Percentiles rank a stretch among this genome's conserved stretches.
Evolutionary conservation across 768 basidiomycete species (phyloP).

Genomic region (Clitopilus hobsonii): DNA sequence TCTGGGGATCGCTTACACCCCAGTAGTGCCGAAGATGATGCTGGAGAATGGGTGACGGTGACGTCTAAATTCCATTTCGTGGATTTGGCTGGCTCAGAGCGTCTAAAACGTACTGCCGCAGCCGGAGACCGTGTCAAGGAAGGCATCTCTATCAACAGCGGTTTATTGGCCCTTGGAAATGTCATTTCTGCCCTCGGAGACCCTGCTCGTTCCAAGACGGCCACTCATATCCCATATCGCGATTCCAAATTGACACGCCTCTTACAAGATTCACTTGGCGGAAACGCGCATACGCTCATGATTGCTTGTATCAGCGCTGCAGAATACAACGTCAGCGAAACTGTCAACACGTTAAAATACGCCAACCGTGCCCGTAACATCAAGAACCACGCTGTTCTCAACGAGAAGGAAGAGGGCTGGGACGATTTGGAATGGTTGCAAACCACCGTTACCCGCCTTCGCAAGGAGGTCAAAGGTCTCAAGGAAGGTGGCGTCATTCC

Average conservation of each 20-base stretch:
- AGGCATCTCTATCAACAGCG: slow-evolving; percentile 98
- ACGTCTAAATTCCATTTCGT: slow-evolving; percentile 98
- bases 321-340: slow-evolving; percentile 93
- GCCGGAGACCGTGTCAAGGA: slow-evolving; percentile 96
- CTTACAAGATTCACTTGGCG: slow-evolving; percentile 94
- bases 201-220: slow-evolving; percentile 81
- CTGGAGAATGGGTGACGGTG: slow-evolving; percentile 84
- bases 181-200: slow-evolving; percentile 98
- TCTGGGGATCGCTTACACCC: slow-evolving; percentile 40
- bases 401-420: slow-evolving; percentile 97
- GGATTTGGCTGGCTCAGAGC: slow-evolving; percentile 94
- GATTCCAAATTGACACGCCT: slow-evolving; percentile 97
- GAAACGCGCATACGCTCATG: slow-evolving; percentile 98
- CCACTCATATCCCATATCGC: slow-evolving; percentile 92
- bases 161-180: slow-evolving; percentile 93
- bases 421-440: slow-evolving; percentile 98
- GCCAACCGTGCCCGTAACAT: slow-evolving; percentile 97
- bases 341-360: slow-evolving; percentile 93
- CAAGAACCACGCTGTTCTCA: slow-evolving; percentile 89
- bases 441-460: slow-evolving; percentile 73
- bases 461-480: slow-evolving; percentile 80
- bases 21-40: slow-evolving; percentile 48
- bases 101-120: slow-evolving; percentile 94
- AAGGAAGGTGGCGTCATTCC: slow-evolving; percentile 50
- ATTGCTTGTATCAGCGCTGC: slow-evolving; percentile 96